Base-by-base conservation (phyloP, 2,329 filamentous ascomycete species). In the Dendrostoma leiphaemia region DNA sequence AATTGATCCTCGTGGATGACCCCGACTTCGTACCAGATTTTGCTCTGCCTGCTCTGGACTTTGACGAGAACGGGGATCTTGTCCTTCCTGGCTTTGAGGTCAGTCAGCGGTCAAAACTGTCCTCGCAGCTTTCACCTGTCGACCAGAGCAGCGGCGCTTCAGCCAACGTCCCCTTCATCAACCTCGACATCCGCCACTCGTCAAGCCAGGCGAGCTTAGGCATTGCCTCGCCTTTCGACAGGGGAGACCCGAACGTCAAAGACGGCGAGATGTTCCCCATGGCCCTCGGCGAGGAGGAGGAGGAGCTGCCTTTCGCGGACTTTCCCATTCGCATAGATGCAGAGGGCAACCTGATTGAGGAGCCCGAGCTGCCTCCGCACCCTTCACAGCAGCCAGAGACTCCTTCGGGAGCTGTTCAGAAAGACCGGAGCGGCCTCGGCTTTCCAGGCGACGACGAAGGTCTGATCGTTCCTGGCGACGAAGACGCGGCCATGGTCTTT, bases 1-100 rank as follows among this genome's bases (percentile, higher is more conserved):
- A 92, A 61, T 84, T 97, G 53, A 75, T 91, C 3, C 76, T 97
- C 2, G 76, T 82, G 51, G 90, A 97, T 63, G 93, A 97, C 64
- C 91, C 91, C 1, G 79, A 83, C 38, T 97, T 97, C 65, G 71
- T 89, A 9, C 85, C 87, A 0, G 83, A 87, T 40, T 77, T 85
- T 31, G 74, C 76, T 31, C 74, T 91, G 24, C 82, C 85, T 1
- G 74, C 79, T 1, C 75, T 88, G 53, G 76, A 85, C 32, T 62
- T 79, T 29, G 71, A 70, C 34, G 64, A 65, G 23, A 65, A 70
- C 12, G 64, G 67, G 9, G 68, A 71, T 28, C 52, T 69, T 26
- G 58, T 64, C 35, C 58, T 67, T 12, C 58, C 60, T 12, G 44
- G 32, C 34, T 45, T 37, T 12, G 59, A 71, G 6, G 65, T 64